These are phyloP conservation scores for Carpinus viminea DNA, from an alignment of 306 rosid genomes.

Conservation along the genomic window DNA sequence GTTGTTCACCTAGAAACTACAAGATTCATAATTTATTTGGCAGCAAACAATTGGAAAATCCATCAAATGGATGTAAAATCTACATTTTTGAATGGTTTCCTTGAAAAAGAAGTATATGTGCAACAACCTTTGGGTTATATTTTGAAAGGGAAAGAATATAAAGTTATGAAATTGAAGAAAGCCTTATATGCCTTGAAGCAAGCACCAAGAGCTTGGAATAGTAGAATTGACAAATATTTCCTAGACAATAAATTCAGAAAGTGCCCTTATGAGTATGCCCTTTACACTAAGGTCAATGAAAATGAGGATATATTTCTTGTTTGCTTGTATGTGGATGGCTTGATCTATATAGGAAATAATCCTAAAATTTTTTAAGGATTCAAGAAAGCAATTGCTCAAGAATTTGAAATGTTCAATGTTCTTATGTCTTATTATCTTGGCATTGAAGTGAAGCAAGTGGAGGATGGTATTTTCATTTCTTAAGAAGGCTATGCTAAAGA, in stretches of 20 bases:
- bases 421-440: background rate
- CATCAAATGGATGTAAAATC: conserved; percentile 5
- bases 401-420: background rate
- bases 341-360: too few species aligned
- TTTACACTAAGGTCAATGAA: background rate
- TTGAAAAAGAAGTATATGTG: background rate
- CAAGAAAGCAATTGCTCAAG: background rate
- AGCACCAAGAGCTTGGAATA: conserved; percentile 6
- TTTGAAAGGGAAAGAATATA: background rate
- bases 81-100: background rate
- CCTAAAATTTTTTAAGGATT: background rate
- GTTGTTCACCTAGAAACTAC: background rate
- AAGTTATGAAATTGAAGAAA: conserved; percentile 4
- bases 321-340: background rate
- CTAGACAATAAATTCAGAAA: background rate
- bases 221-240: conserved; percentile 11
- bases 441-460: background rate
- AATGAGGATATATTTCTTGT: background rate
- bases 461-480: background rate
- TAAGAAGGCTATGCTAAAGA: background rate
- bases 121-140: background rate
- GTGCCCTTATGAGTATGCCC: background rate
- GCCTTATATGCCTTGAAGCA: background rate
- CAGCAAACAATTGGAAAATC: background rate
- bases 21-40: background rate